Conservation (phyloP, 805 yeast genomes). For the Candida easanensis region DNA sequence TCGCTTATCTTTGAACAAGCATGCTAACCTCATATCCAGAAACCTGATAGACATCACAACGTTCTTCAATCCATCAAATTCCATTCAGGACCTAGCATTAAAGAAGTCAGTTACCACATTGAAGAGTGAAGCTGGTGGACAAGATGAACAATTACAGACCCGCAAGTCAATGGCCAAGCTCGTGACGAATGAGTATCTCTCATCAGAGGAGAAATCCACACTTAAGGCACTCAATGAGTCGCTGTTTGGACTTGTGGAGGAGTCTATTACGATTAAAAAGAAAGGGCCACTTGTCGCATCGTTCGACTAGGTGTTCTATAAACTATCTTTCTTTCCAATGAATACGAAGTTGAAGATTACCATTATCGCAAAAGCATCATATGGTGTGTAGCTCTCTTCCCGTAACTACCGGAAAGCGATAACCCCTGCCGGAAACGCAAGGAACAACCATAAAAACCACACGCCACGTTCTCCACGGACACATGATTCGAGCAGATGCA, state of each 20-base stretch:
- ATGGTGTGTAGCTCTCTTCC: too few species aligned
- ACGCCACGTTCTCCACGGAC: too few species aligned
- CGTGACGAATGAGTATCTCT: constrained; percentile 10
- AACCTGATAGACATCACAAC: constrained; percentile 25
- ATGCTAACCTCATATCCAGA: constrained; percentile 3
- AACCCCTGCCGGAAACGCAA: too few species aligned
- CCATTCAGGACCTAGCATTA: constrained; percentile 13
- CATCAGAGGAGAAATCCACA: constrained; percentile 15
- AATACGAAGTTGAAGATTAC: too few species aligned
- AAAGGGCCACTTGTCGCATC: constrained; percentile 23
- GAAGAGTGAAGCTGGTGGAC: constrained; percentile 5
- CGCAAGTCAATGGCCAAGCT: constrained; percentile 12
- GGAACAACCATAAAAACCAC: too few species aligned
- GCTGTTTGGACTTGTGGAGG: constrained; percentile 13
- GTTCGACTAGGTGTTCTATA: too few species aligned
- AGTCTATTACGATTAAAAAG: constrained; percentile 13
- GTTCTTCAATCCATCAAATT: constrained; percentile 19
- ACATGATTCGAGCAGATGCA: too few species aligned
- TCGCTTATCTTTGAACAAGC: not conserved
- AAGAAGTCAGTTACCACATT: constrained; percentile 17
- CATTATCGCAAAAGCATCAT: too few species aligned
- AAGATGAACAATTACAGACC: constrained; percentile 1
- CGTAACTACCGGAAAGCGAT: too few species aligned
- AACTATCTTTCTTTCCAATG: too few species aligned
- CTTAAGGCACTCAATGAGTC: constrained; percentile 15